Evolutionary conservation across 495 filamentous ascomycete genomes (phyloP).

Genomic region (Venustampulla echinocandica): DNA sequence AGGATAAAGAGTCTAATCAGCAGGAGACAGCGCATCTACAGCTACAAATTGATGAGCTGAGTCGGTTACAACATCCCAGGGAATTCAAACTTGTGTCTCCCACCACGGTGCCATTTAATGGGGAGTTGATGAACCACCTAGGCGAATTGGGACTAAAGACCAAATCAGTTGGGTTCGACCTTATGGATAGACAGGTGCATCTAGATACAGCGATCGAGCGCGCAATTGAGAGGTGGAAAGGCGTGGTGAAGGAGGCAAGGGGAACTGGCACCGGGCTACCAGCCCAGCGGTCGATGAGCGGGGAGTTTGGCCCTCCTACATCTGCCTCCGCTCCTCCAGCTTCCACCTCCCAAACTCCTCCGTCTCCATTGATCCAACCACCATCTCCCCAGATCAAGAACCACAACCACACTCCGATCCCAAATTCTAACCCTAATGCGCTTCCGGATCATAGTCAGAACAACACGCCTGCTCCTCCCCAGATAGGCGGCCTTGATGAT

Average conservation of each 20-base stretch:
- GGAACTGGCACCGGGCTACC: constrained; percentile 25
- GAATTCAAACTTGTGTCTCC: constrained; percentile 63
- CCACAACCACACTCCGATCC: not conserved
- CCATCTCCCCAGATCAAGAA: not conserved
- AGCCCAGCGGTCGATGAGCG: constrained; percentile 14
- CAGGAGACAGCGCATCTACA: constrained; percentile 69
- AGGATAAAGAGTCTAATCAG: constrained; percentile 50
- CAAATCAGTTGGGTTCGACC: constrained; percentile 29
- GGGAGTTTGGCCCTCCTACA: constrained; percentile 9
- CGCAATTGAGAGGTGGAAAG: constrained; percentile 45
- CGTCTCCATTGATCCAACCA: constrained; percentile 5
- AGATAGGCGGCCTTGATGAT: constrained; percentile 27
- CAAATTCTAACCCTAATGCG: constrained; percentile 3
- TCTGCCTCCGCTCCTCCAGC: not conserved
- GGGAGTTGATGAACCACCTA: constrained; percentile 30
- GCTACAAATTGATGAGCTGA: constrained; percentile 58
- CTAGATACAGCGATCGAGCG: constrained; percentile 36
- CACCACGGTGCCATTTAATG: constrained; percentile 48
- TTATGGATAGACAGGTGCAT: constrained; percentile 36
- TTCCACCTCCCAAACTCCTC: constrained; percentile 13
- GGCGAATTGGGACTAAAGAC: constrained; percentile 24
- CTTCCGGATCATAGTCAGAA: constrained; percentile 12
- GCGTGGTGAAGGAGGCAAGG: constrained; percentile 35
- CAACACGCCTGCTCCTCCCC: constrained; percentile 11
- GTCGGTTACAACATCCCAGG: constrained; percentile 57